These are phyloP conservation scores for Uronychia binucleata DNA, from an alignment of 73 alveolate species.

Conservation along the genomic window DNA sequence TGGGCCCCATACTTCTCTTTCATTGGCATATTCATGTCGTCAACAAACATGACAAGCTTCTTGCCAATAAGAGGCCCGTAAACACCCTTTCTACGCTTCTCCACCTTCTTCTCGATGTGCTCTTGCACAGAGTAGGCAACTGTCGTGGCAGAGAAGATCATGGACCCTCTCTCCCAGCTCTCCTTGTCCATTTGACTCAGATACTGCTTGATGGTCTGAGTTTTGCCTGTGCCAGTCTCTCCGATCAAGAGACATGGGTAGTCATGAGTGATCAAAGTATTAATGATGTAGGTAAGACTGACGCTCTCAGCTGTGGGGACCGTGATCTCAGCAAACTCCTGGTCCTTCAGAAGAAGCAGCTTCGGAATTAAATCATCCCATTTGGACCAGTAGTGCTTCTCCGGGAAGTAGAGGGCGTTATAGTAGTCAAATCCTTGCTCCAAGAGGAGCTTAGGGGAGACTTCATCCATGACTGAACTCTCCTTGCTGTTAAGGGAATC, in stretches of 20 bases:
- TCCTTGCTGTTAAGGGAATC: not conserved
- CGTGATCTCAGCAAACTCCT: constrained; percentile 82
- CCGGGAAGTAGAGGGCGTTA: constrained; percentile 60
- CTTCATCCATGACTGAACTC: constrained; percentile 13
- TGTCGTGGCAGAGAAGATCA: constrained; percentile 38
- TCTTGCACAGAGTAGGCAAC: constrained; percentile 41
- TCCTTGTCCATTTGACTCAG: constrained; percentile 64
- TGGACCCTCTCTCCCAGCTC: constrained; percentile 40
- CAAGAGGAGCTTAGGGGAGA: constrained; percentile 52
- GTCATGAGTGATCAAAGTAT: constrained; percentile 56
- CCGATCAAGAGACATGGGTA: constrained; percentile 80
- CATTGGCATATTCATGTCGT: constrained; percentile 98
- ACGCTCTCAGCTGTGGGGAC: constrained; percentile 94
- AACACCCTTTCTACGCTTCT: constrained; percentile 78
- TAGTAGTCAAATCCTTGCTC: constrained; percentile 63
- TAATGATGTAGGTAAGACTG: constrained; percentile 68
- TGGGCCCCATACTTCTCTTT: constrained; percentile 97
- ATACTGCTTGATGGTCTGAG: constrained; percentile 83
- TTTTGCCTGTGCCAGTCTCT: constrained; percentile 96
- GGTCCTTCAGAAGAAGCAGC: constrained; percentile 21
- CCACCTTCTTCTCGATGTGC: constrained; percentile 64
- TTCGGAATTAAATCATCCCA: constrained; percentile 78
- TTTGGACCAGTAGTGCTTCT: constrained; percentile 72
- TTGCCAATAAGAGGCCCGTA: constrained; percentile 96
- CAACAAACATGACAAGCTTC: constrained; percentile 90